Conservation (phyloP, 768 basidiomycete species). For the Vishniacozyma victoriae region DNA sequence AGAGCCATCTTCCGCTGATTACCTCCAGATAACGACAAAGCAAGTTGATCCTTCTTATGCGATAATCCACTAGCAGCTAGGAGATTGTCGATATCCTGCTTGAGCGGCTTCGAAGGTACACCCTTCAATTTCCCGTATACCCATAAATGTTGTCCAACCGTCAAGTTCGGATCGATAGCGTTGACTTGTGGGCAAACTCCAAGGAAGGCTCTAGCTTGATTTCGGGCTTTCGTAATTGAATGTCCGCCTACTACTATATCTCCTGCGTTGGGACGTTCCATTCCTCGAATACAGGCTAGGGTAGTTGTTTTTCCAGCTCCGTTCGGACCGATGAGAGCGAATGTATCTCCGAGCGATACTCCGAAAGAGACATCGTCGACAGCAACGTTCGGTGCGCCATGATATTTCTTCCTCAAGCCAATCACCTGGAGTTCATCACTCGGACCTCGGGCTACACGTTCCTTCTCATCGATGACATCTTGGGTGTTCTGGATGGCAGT, state of each 20-base stretch:
- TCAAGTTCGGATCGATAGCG: slow-evolving; percentile 70
- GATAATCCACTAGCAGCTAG: slow-evolving; percentile 58
- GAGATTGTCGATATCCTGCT: slow-evolving; percentile 56
- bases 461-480: slow-evolving; percentile 59
- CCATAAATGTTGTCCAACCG: slow-evolving; percentile 65
- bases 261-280: slow-evolving; percentile 59
- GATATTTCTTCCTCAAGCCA: slow-evolving; percentile 60
- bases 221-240: slow-evolving; percentile 62
- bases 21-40: slow-evolving; percentile 69
- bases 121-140: slow-evolving; percentile 72
- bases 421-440: slow-evolving; percentile 60
- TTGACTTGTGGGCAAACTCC: slow-evolving; percentile 83
- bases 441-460: slow-evolving; percentile 46
- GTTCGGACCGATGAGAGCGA: slow-evolving; percentile 72
- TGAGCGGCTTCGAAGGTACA: slow-evolving; percentile 54
- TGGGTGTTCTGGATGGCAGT: background rate
- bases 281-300: slow-evolving; percentile 61
- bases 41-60: slow-evolving; percentile 63
- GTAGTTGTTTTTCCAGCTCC: slow-evolving; percentile 79
- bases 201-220: slow-evolving; percentile 60
- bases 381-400: slow-evolving; percentile 51
- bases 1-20: slow-evolving; percentile 71
- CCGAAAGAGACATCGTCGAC: slow-evolving; percentile 71
- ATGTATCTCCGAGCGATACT: slow-evolving; percentile 59
- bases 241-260: slow-evolving; percentile 63